Percentiles rank a stretch among this genome's conserved stretches.
Evolutionary conservation across 805 yeast species (phyloP).

Genomic region (Alloascoidea africana): DNA sequence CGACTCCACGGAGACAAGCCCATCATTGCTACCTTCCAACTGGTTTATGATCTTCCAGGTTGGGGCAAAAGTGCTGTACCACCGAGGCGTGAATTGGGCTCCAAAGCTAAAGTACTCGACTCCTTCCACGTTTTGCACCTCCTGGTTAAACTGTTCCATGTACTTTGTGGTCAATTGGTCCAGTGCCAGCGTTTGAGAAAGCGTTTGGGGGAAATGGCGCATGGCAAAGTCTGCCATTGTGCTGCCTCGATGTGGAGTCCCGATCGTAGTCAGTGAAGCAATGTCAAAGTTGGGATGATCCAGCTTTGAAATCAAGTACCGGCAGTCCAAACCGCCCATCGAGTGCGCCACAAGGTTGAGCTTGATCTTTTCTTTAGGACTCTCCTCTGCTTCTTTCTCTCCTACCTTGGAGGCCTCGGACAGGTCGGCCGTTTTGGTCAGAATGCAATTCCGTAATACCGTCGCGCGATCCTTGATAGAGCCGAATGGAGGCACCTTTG

Average conservation of each 20-base stretch:
- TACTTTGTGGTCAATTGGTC: slow-evolving; percentile 47
- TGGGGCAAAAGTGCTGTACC: slow-evolving; percentile 43
- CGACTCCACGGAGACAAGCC: slow-evolving; percentile 66
- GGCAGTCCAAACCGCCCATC: slow-evolving; percentile 85
- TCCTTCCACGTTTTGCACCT: slow-evolving; percentile 34
- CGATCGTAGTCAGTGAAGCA: slow-evolving; percentile 64
- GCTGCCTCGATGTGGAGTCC: slow-evolving; percentile 85
- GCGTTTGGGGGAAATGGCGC: slow-evolving; percentile 13
- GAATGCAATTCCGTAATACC: slow-evolving; percentile 37
- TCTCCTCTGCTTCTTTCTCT: slow-evolving; percentile 4
- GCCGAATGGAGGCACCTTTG: slow-evolving; percentile 75
- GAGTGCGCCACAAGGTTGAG: slow-evolving; percentile 78
- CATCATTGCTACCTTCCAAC: slow-evolving; percentile 57
- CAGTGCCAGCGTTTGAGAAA: slow-evolving; percentile 19
- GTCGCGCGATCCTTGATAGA: slow-evolving; percentile 55
- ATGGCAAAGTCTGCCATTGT: slow-evolving; percentile 63
- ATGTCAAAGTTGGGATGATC: slow-evolving; percentile 35
- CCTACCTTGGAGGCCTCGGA: slow-evolving; percentile 3
- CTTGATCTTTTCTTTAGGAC: slow-evolving; percentile 14
- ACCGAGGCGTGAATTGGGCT: slow-evolving; percentile 48
- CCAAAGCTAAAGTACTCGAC: slow-evolving; percentile 79
- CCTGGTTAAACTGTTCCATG: slow-evolving; percentile 37
- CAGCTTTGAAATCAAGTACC: slow-evolving; percentile 54
- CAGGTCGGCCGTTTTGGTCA: slow-evolving; percentile 7
- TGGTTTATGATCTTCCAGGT: slow-evolving; percentile 49